Base-by-base conservation (phyloP, 129 eudicot genomes). In the Chrysanthemum makinoi region DNA sequence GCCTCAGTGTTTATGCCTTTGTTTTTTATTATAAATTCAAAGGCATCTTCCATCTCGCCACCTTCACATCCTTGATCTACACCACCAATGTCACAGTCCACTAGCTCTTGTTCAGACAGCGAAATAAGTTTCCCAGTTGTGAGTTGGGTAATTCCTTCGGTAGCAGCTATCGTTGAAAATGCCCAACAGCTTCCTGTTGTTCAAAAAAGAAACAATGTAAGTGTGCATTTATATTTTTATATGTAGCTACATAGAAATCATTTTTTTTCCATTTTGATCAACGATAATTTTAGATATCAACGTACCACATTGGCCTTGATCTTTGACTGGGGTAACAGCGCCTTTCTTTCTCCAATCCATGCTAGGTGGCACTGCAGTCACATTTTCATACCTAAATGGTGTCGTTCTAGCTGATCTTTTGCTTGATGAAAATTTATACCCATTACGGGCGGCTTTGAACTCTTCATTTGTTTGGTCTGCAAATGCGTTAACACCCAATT, bases 261-360 rank as follows among this genome's bases (percentile, higher is more conserved):
- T 28, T 28, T 28, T 28, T 28, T 28, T 28, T 3, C 22, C 30
- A 26, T 26, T 28, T 28, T 28, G 3, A 3, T 28, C 4, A 28
- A 28, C 30, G 30, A 28, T 28, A 28, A 20, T 47, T 3, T 52
- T 49, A 35, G 14, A 46, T 44, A 46, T 3, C 18, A 59, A 13
- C 43, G 20, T 83, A 80, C 84, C 85, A 77, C 88, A 80, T 46
- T 44, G 65, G 58, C 75, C 82, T 73, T 73, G 78, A 72, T 77
- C 82, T 60, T 75, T 64, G 51, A 83, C 52, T 11, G 67, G 65
- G 24, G 82, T 81, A 6, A 81, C 85, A 46, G 73, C 85, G 48
- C 82, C 82, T 58, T 77, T 61, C 68, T 74, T 73, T 69, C 88
- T 77, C 88, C 88, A 84, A 62, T 84, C 88, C 65, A 80, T 62